Evolutionary conservation across 805 yeast species (phyloP), one percentile per base, ranked within the genome.

Genomic region (Millerozyma miso): DNA sequence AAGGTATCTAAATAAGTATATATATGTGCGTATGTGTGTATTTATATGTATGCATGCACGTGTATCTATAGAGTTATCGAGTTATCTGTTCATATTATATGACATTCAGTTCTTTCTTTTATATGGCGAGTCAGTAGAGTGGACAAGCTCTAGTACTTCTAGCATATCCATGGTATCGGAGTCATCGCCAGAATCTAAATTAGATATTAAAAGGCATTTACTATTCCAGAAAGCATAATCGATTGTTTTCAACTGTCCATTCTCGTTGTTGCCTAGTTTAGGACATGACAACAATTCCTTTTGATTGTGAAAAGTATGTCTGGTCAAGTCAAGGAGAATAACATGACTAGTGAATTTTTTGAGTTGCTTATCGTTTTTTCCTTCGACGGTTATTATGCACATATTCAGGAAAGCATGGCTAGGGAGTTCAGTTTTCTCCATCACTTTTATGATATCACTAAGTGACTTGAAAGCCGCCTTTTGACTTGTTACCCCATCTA

Each of bases 181-280:
- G 12, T 55, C 52, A 3, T 40, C 37, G 23, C 48, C 45, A 20
- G 47, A 35, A 29, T 52, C 47, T 23, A 69, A 38, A 39, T 62
- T 57, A 39, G 65, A 54, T 4, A 71, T 38, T 23, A 65, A 57
- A 31, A 69, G 55, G 20, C 68, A 53, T 44, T 69, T 70, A 26
- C 74, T 64, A 33, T 63, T 58, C 8, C 54, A 47, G 19, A 39
- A 42, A 4, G 53, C 41, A 34, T 47, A 47, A 15, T 33, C 36
- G 6, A 45, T 15, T 20, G 39, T 26, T 10, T 31, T 40, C n/a
- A 33, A 15, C 13, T 23, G 29, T 23, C 29, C 29, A 23, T 23
- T 23, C 10, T 10, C 29, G 10, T 23, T 23, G 29, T 23, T 10
- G 29, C 29, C 29, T 23, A 23, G 10, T 10, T 23, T 23, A 7